Conservation (phyloP, 2,329 filamentous ascomycete species). For the Ophiostoma piceae region DNA sequence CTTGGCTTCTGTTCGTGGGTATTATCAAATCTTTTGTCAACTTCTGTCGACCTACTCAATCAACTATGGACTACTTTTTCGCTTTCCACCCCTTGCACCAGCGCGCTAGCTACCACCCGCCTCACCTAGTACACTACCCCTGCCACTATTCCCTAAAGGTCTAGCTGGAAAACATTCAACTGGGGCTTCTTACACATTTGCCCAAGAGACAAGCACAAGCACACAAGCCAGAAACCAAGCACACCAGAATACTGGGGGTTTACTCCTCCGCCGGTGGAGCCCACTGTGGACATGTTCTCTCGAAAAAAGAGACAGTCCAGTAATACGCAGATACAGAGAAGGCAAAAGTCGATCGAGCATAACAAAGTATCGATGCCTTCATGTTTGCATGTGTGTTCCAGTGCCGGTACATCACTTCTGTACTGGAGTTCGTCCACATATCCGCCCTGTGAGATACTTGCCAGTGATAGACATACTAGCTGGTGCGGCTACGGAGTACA, state of each 20-base stretch:
- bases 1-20: background rate
- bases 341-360: background rate
- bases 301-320: background rate
- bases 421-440: background rate
- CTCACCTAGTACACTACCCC: background rate
- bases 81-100: background rate
- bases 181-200: background rate
- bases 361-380: background rate
- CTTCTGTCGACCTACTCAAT: background rate
- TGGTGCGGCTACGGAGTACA: conserved; percentile 11
- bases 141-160: conserved; percentile 6
- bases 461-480: background rate
- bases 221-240: background rate
- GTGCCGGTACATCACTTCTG: background rate
- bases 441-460: background rate
- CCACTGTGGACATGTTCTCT: background rate
- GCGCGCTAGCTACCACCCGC: background rate
- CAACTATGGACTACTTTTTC: background rate
- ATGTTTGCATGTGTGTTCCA: background rate
- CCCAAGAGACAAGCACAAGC: background rate
- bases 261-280: background rate
- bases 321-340: background rate
- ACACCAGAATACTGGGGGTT: background rate
- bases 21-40: background rate
- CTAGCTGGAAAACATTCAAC: background rate